Evolutionary conservation across 345 rosid species (phyloP).

Genomic region (Eucalyptus marginata): DNA sequence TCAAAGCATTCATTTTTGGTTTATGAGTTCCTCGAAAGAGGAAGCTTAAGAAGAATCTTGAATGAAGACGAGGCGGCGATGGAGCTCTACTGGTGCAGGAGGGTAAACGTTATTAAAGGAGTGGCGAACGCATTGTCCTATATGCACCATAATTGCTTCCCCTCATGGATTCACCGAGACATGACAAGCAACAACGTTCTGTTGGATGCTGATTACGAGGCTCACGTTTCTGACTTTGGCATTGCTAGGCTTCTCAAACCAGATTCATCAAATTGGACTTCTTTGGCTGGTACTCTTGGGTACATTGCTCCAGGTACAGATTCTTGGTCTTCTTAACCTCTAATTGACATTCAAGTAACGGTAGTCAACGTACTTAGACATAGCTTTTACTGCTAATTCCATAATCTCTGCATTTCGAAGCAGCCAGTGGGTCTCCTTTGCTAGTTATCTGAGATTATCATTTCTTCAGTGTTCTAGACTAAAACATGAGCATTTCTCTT

Average conservation of each 20-base stretch:
- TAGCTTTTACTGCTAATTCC: not conserved
- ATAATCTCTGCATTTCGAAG: not conserved
- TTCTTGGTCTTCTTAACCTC: not conserved
- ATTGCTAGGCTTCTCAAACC: not conserved
- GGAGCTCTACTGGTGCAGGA: not conserved
- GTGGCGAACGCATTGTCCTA: not conserved
- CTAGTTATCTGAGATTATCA: not conserved
- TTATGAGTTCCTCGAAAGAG: not conserved
- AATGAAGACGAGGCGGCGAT: not conserved
- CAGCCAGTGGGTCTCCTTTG: not conserved
- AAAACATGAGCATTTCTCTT: not conserved
- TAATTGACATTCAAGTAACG: not conserved
- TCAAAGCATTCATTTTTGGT: not conserved
- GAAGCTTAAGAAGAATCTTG: not conserved
- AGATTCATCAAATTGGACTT: not conserved
- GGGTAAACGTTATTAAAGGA: not conserved
- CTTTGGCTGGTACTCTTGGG: not conserved
- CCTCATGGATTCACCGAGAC: not conserved
- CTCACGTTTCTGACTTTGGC: not conserved
- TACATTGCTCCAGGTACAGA: not conserved
- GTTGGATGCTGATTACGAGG: not conserved
- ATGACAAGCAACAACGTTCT: not conserved
- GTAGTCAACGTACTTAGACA: not conserved
- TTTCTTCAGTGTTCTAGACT: not conserved
- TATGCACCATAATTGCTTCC: not conserved